Evolutionary conservation across 495 filamentous ascomycete genomes (phyloP).

Genomic region (Xylaria venustula): DNA sequence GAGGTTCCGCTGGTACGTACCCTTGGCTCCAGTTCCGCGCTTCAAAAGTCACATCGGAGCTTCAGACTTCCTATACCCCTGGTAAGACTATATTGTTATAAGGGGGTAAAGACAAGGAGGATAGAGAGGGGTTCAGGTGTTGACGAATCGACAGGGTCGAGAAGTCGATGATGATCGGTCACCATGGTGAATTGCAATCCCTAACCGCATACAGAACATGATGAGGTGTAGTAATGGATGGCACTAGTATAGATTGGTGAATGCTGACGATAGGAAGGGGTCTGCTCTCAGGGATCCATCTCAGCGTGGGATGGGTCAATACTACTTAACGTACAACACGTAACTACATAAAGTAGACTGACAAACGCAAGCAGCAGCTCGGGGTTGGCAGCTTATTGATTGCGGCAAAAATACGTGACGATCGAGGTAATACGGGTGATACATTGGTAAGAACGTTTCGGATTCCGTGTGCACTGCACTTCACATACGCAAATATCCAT

Average conservation of each 20-base stretch:
- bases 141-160: not conserved
- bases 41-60: no score
- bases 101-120: not conserved
- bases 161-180: not conserved
- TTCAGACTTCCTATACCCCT: no score
- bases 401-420: not conserved
- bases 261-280: not conserved
- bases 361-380: not conserved
- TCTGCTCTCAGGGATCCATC: constrained; percentile 10
- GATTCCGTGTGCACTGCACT: no score
- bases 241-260: constrained; percentile 6
- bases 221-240: constrained; percentile 11
- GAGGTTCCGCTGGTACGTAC: constrained; percentile 9
- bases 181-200: not conserved
- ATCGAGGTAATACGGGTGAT: not conserved
- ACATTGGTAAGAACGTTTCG: no score
- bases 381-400: not conserved
- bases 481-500: no score
- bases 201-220: not conserved
- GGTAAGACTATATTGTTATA: not conserved
- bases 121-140: not conserved
- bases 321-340: no score
- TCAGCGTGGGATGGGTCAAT: constrained; percentile 14
- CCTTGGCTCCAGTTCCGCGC: no score
- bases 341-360: no score